Conservation (phyloP, 495 filamentous ascomycete genomes). For the Sporormia fimetaria region DNA sequence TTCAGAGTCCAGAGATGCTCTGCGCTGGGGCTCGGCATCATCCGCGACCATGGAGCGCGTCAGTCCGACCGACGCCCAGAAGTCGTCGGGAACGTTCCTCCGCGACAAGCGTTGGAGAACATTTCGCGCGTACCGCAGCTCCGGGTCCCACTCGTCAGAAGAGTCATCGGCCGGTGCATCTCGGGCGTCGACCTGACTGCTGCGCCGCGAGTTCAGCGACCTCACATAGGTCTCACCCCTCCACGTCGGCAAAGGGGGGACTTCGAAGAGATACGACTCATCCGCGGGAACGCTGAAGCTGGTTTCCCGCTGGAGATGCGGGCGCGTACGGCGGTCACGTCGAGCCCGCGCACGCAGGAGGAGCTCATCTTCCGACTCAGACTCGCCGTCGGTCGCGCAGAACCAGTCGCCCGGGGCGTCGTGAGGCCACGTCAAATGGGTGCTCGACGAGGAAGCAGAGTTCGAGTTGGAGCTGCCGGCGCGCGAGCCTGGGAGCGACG, state of each 20-base stretch:
- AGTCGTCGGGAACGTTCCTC: conserved; percentile 59
- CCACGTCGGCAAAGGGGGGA: no score
- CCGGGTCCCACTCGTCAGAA: conserved; percentile 23
- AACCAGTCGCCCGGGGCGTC: conserved; percentile 11
- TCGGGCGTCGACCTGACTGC: conserved; percentile 25
- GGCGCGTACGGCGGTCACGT: neutral
- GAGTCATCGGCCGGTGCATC: conserved; percentile 9
- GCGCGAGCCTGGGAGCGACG: conserved; percentile 29
- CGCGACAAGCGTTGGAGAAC: conserved; percentile 55
- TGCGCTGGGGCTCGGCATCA: no score
- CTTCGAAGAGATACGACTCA: no score
- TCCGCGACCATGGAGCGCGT: conserved; percentile 28
- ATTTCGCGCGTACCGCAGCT: conserved; percentile 53
- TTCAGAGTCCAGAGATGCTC: no score
- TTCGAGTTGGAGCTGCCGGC: conserved; percentile 29
- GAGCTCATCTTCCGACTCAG: conserved; percentile 20
- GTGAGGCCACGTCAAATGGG: conserved; percentile 21
- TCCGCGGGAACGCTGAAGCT: neutral
- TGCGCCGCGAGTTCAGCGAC: no score
- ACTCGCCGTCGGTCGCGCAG: conserved; percentile 25
- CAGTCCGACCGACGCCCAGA: conserved; percentile 65
- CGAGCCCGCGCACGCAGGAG: neutral
- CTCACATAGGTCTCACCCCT: no score
- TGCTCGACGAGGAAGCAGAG: conserved; percentile 34
- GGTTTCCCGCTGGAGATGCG: neutral